A percentile compares a stretch with the other conserved stretches of the same genome.
Conservation (phyloP, 2,329 filamentous ascomycete genomes). For the Claviceps capensis region DNA sequence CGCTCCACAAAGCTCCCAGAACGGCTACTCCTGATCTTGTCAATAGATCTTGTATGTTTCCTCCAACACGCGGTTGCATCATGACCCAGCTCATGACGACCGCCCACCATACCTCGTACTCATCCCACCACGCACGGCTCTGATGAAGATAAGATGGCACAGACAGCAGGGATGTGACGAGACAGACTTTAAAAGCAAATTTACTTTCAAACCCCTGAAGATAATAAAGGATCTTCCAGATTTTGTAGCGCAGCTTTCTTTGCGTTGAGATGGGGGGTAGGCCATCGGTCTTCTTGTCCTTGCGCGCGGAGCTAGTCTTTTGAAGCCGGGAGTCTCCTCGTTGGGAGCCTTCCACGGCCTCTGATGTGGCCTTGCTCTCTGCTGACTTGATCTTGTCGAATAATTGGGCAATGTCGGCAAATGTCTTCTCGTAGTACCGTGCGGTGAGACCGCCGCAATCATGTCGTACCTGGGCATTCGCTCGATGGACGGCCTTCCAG, state of each 20-base stretch:
- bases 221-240: conserved; percentile 36
- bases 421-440: conserved; percentile 32
- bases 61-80: conserved; percentile 35
- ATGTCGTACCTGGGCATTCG: conserved; percentile 43
- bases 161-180: conserved; percentile 36
- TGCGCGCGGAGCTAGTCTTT: background rate
- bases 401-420: conserved; percentile 28
- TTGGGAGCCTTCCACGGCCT: background rate
- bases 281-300: background rate
- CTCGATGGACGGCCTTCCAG: conserved; percentile 37
- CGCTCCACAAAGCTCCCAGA: conserved; percentile 41
- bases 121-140: conserved; percentile 38
- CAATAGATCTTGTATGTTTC: conserved; percentile 44
- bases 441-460: conserved; percentile 45
- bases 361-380: conserved; percentile 14
- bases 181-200: conserved; percentile 42
- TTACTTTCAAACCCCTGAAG: conserved; percentile 44
- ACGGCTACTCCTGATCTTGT: conserved; percentile 33
- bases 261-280: conserved; percentile 16
- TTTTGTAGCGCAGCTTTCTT: conserved; percentile 27
- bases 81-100: conserved; percentile 44
- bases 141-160: conserved; percentile 37
- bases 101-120: conserved; percentile 43
- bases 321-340: background rate
- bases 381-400: conserved; percentile 28